Evolutionary conservation across 1,284 basidiomycete species (phyloP).

Genomic region (Irpex sp.): DNA sequence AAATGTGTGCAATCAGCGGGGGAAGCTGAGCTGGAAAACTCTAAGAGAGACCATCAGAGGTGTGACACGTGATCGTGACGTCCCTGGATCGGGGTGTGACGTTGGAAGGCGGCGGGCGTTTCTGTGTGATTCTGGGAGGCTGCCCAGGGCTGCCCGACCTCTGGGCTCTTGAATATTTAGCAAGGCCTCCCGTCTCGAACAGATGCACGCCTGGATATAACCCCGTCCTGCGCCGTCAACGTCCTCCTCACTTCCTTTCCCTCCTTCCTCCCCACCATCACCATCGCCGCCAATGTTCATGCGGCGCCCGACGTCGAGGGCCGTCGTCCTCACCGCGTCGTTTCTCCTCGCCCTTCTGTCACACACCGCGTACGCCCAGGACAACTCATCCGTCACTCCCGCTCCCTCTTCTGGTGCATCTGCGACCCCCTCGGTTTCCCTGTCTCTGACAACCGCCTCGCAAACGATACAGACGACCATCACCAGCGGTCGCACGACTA

Average conservation of each 20-base stretch:
- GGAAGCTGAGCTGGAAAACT: no score
- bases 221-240: constrained; percentile 16
- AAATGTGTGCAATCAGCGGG: no score
- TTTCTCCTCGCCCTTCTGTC: constrained; percentile 4
- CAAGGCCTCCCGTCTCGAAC: constrained; percentile 2
- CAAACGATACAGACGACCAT: constrained; percentile 38
- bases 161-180: constrained; percentile 1
- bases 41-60: neutral
- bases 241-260: constrained; percentile 11
- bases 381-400: constrained; percentile 15
- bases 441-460: constrained; percentile 23
- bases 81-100: neutral
- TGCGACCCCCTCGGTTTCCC: constrained; percentile 12
- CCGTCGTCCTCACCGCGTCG: constrained; percentile 12
- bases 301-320: constrained; percentile 13
- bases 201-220: constrained; percentile 15
- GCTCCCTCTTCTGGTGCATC: constrained; percentile 12
- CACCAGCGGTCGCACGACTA: constrained; percentile 42
- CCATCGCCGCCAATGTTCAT: constrained; percentile 15
- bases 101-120: neutral
- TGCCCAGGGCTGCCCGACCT: neutral
- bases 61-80: constrained; percentile 1
- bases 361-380: constrained; percentile 10
- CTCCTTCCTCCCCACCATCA: constrained; percentile 13
- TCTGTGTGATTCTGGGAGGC: neutral